Evolutionary conservation across 116 monocot genomes (phyloP), one percentile per base, ranked within the genome.

Genomic region (Dioscorea cayenensis): DNA sequence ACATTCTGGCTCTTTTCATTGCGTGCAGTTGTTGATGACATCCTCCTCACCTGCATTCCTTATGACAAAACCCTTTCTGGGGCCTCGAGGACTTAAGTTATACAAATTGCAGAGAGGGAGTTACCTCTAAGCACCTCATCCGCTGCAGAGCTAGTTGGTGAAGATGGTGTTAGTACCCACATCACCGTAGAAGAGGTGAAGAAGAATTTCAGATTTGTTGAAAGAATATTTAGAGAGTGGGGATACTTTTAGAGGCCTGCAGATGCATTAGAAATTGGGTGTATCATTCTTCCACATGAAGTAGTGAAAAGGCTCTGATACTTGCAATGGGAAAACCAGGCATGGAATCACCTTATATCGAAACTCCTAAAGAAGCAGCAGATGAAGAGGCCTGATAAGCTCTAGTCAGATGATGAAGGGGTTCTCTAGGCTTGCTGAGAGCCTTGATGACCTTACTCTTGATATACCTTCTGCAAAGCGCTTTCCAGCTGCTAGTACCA

Each of bases 11-110:
- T 12, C 83, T 96, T 23, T 96, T 96, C 68, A 79, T 96, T 72
- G 89, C 85, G 96, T 38, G 96, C 92, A 6, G 84, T 96, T 65
- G 96, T 96, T 38, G 96, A 96, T 77, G 96, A 96, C 66, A 92
- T 96, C 63, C 71, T 96, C 19, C 88, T n/a, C 96, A 69, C 96
- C 96, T 59, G 85, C 96, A 20, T 92, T 92, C 62, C 80, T 96
- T 23, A 79, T n/a, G n/a, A 79, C 60, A 74, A 29, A 69, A 51
- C 67, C 10, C 79, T 92, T 49, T 6, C 84, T 5, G 82, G 84
- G 22, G 66, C 77, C 49, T 90, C 96, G 86, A 65, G 96, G 87
- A 6, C 66, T 81, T 59, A 84, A 62, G 88, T 88, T 51, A 37
- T 96, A 70, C 76, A 90, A 67, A 92, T 83, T 61, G 87, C 96